These are phyloP conservation scores for Neltuma alba DNA, from an alignment of 306 rosid species.

Conservation along the genomic window DNA sequence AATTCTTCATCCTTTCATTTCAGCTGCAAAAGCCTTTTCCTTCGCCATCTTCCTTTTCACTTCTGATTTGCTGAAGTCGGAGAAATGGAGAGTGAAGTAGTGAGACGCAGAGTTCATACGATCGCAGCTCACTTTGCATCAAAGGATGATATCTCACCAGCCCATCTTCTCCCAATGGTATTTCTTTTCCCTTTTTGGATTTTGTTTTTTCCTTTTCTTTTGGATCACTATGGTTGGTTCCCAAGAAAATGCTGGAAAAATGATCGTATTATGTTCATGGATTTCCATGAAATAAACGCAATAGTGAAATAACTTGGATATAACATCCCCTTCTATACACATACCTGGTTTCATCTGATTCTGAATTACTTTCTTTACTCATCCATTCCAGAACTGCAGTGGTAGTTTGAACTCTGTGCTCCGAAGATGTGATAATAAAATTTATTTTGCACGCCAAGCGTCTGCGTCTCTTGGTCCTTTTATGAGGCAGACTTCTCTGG, in stretches of 20 bases:
- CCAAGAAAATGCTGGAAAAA: too few relatives aligned
- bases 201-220: not conserved
- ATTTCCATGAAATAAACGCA: too few relatives aligned
- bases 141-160: slow-evolving; percentile 55
- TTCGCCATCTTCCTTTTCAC: not conserved
- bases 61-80: slow-evolving; percentile 24
- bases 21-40: not conserved
- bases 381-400: slow-evolving; percentile 58
- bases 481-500: slow-evolving; percentile 60
- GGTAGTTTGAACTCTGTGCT: slow-evolving; percentile 55
- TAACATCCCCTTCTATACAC: not conserved
- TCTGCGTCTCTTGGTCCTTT: slow-evolving; percentile 61
- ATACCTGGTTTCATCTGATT: slow-evolving; percentile 12
- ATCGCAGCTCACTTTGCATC: slow-evolving; percentile 66
- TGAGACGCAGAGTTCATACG: slow-evolving; percentile 65
- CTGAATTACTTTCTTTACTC: not conserved
- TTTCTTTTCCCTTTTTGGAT: not conserved
- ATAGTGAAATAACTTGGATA: too few relatives aligned
- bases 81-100: slow-evolving; percentile 65
- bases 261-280: too few relatives aligned
- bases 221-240: slow-evolving; percentile 20
- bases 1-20: not conserved
- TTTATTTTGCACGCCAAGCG: slow-evolving; percentile 69
- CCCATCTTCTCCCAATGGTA: slow-evolving; percentile 69
- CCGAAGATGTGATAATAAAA: slow-evolving; percentile 54